Percentiles rank a stretch among this genome's conserved stretches.
phyloP scores from a whole-genome alignment of 2,329 filamentous ascomycete genomes.

The Sphaerostilbella broomeana region DNA sequence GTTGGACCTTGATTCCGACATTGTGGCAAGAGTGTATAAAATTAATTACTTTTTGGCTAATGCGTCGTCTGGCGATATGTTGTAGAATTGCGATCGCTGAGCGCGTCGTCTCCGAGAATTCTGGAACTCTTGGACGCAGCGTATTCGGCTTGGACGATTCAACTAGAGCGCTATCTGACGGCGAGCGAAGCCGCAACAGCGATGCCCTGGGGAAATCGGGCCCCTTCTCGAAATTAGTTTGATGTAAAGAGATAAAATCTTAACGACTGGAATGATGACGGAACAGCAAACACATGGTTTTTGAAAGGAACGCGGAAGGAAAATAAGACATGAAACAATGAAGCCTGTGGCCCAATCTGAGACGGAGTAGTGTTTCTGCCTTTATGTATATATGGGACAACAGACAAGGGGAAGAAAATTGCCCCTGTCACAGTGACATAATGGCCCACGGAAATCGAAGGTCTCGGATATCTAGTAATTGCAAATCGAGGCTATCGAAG shows the following conservation, averaged over 20 bases:
- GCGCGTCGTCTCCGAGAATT: too few species aligned
- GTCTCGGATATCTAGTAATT: too few species aligned
- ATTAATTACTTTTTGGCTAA: too few species aligned
- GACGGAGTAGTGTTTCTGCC: constrained; percentile 3
- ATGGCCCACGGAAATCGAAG: too few species aligned
- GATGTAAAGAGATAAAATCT: constrained; percentile 8
- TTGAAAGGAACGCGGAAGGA: neutral
- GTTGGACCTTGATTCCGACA: too few species aligned
- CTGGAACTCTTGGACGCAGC: too few species aligned
- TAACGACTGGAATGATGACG: constrained; percentile 7
- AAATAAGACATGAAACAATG: constrained; percentile 9
- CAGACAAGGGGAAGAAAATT: too few species aligned
- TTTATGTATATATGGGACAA: neutral
- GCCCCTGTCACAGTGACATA: too few species aligned
- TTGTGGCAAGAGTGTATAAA: too few species aligned
- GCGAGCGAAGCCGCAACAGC: constrained; percentile 4
- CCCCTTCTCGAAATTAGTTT: constrained; percentile 12
- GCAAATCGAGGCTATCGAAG: too few species aligned
- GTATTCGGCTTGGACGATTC: too few species aligned
- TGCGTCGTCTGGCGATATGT: too few species aligned
- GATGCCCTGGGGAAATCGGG: constrained; percentile 3
- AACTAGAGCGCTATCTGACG: neutral
- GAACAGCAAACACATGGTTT: constrained; percentile 13
- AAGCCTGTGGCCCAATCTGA: constrained; percentile 3
- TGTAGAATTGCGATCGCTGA: constrained; percentile 1